Evolutionary conservation across 768 basidiomycete species (phyloP).

Genomic region (Boletus rubescentipes): DNA sequence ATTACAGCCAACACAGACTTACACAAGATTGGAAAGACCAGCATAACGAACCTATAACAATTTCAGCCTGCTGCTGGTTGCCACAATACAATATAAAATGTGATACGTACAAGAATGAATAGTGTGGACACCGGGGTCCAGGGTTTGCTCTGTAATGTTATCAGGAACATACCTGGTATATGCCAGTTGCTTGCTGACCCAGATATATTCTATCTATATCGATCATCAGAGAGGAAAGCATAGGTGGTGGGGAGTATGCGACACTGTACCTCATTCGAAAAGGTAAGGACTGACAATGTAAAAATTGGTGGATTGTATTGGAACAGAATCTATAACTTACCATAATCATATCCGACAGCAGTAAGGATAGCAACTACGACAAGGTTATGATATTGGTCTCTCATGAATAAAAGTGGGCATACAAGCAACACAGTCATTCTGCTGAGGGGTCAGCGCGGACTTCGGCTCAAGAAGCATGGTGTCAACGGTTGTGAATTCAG

Average conservation of each 20-base stretch:
- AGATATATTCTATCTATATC: background rate
- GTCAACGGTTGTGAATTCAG: no score
- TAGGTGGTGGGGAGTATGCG: background rate
- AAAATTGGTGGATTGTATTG: background rate
- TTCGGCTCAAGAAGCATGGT: background rate
- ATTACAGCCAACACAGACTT: background rate
- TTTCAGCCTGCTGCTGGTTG: background rate
- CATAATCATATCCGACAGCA: background rate
- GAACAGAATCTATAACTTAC: background rate
- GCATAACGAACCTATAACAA: conserved; percentile 11
- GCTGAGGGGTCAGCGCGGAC: background rate
- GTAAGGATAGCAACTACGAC: background rate
- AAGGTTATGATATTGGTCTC: background rate
- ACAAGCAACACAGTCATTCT: background rate
- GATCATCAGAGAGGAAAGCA: background rate
- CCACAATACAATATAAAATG: background rate
- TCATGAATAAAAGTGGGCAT: background rate
- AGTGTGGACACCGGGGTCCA: conserved; percentile 7
- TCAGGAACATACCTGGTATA: background rate
- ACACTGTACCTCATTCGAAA: background rate
- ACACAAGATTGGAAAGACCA: conserved; percentile 1
- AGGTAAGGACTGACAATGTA: background rate
- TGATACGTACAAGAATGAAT: conserved; percentile 7
- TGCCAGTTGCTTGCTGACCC: background rate
- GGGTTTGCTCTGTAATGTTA: background rate